Base-by-base conservation (phyloP, 2,329 filamentous ascomycete species). In the Fusarium sp. region DNA sequence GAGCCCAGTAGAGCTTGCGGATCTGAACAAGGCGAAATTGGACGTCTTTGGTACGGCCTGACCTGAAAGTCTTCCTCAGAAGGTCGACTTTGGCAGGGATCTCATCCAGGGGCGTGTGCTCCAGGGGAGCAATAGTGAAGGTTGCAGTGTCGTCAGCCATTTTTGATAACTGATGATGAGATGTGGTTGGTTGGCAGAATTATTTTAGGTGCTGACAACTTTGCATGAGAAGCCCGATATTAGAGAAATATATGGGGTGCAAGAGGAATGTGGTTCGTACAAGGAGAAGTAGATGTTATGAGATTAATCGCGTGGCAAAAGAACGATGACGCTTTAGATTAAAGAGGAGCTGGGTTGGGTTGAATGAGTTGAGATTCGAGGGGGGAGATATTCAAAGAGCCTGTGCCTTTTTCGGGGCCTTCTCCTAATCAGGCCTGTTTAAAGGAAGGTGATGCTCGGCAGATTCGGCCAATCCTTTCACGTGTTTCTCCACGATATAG, bases 1-100 rank as follows among this genome's bases (percentile, higher is more conserved):
- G 80, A 9, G 88, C 94, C 96, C 96, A 98, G 85, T 97, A 98
- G 58, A 98, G 90, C 86, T 94, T 95, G 74, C 95, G 92, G 65
- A 99, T 89, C 85, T 98, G 96, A 56, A 89, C 86, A 68, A 95
- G 85, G 68, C 96, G 90, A 83, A 92, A 98, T 75, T 93, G 87
- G 64, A 98, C 78, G 56, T 93, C 87, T 77, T 94, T 94, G 43
- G 95, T 98, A 82, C 91, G 92, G 79, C 94, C 90, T 18, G 92
- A 87, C 73, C 87, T 86, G 81, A 93, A 98, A n/a, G 91, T 89
- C 52, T 85, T 81, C 76, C 90, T 90, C 43, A 92, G 82, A 8
- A 82, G 86, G 58, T 87, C 84, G 76, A 90, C 87, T 42, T 87
- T 86, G 63, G 79, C 78, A 15, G 89, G 81, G 78, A 97, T 94